phyloP scores from a whole-genome alignment of 2,329 filamentous ascomycete genomes.

The Endoconidiophora polonica region DNA sequence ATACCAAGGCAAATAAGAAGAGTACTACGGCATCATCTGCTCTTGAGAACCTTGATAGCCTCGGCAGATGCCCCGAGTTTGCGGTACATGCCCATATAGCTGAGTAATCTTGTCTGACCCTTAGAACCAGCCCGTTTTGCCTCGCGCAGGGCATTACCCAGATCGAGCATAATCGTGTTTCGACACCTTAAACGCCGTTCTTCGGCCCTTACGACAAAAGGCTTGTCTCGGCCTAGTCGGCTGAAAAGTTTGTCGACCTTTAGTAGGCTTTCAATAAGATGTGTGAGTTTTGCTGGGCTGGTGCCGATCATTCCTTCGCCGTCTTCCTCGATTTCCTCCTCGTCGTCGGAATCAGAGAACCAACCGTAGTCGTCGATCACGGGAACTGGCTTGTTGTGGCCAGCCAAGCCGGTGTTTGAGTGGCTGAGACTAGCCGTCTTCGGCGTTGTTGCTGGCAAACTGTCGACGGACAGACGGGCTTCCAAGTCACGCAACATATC shows the following conservation, averaged over 20 bases:
- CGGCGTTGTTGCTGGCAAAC: slow-evolving; percentile 15
- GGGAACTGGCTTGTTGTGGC: slow-evolving; percentile 14
- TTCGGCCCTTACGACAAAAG: slow-evolving; percentile 34
- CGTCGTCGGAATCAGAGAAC: slow-evolving; percentile 20
- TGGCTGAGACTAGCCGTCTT: slow-evolving; percentile 19
- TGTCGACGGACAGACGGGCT: slow-evolving; percentile 39
- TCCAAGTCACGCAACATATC: slow-evolving; percentile 47
- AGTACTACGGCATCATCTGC: slow-evolving; percentile 10
- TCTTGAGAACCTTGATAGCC: slow-evolving; percentile 29
- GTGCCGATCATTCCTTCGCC: slow-evolving; percentile 23
- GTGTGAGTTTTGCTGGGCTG: slow-evolving; percentile 19
- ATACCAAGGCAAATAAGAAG: slow-evolving; percentile 2
- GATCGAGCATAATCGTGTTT: slow-evolving; percentile 39
- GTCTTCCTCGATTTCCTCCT: slow-evolving; percentile 19
- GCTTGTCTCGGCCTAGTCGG: slow-evolving; percentile 30
- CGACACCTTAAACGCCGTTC: slow-evolving; percentile 36
- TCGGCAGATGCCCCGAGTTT: slow-evolving; percentile 34
- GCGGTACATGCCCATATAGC: slow-evolving; percentile 36
- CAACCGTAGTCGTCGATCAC: slow-evolving; percentile 13
- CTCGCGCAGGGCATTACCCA: slow-evolving; percentile 32
- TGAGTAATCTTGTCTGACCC: slow-evolving; percentile 31
- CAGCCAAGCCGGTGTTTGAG: slow-evolving; percentile 1
- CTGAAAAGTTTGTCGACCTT: slow-evolving; percentile 30
- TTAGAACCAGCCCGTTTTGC: slow-evolving; percentile 26
- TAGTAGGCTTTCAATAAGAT: slow-evolving; percentile 26